Base-by-base conservation (phyloP, 305 asterid genomes). In the Solanum hybrid region DNA sequence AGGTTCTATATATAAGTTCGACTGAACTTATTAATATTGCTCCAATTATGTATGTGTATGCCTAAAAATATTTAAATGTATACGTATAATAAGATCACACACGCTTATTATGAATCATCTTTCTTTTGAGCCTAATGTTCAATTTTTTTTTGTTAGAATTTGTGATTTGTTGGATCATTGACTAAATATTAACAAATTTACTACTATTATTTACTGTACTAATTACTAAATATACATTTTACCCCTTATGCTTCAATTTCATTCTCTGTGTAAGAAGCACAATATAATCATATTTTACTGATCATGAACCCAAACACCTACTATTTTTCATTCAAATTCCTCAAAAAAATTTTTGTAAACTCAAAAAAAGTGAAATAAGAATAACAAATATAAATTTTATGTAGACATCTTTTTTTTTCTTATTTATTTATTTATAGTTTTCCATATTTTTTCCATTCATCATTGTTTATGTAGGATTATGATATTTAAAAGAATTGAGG, bases 11-110 rank as follows among this genome's bases (percentile, higher is more conserved):
- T 36, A 5, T 40, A 12, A 4, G 36, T 81, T 40, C 0, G 1
- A 81, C 0, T 39, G 9, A 40, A 5, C 2, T 26, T 8, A 8
- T 18, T 82, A 9, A 6, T 40, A 8, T 26, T 8, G 26, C 14
- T 26, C 16, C 3, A 40, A 26, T 1, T 8, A 82, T 40, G 5
- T 40, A 37, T 39, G 1, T 1, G 4, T 14, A 14, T 28, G 26
- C 8, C 0, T 1, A 8, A 8, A 40, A 82, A 4, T 8, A 81
- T 40, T 8, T 3, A 28, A 40, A 14, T 24, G 1, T 14, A 0
- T 26, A 14, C 26, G 3, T 14, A 39, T 14, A 13, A 80, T 24
- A 79, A 79, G 22, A 79, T 79, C 71, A 61, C 11, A 61, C 11
- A 8, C 5, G 11, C 3, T 2, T 26, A 3, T 80, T 26, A 2